Percentiles rank a stretch among this genome's conserved stretches.
Evolutionary conservation across 1,284 basidiomycete species (phyloP).

Genomic region (Caloboletus firmus): DNA sequence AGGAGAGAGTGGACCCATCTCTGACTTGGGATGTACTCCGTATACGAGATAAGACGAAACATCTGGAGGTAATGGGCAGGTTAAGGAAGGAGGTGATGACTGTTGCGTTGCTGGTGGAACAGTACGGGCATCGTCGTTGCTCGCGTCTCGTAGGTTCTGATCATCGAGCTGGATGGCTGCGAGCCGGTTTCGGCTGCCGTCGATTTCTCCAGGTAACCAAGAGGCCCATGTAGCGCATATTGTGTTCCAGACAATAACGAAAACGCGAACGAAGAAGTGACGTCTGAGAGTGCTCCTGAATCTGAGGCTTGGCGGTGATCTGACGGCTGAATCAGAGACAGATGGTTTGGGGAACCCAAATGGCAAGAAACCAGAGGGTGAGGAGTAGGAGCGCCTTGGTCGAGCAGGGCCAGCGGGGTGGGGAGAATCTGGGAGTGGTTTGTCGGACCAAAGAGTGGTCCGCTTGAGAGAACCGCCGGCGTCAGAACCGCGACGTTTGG

Average conservation of each 20-base stretch:
- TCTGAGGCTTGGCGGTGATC: conserved; percentile 29
- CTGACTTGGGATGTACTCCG: conserved; percentile 9
- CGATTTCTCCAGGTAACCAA: conserved; percentile 36
- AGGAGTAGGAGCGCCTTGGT: conserved; percentile 45
- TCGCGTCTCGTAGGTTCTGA: conserved; percentile 37
- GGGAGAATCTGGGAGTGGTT: conserved; percentile 43
- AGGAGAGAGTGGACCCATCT: conserved; percentile 23
- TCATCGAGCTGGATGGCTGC: conserved; percentile 19
- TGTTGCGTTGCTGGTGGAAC: conserved; percentile 16
- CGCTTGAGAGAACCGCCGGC: conserved; percentile 43
- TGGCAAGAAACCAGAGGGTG: conserved; percentile 37
- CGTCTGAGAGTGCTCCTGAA: conserved; percentile 43
- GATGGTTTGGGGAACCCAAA: conserved; percentile 33
- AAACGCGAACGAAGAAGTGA: conserved; percentile 52
- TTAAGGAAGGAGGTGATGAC: background rate
- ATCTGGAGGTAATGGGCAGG: conserved; percentile 7
- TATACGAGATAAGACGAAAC: conserved; percentile 1
- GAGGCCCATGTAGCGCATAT: conserved; percentile 49
- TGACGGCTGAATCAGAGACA: conserved; percentile 28
- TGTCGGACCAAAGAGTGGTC: conserved; percentile 58
- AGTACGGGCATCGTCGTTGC: conserved; percentile 39
- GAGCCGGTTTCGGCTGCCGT: conserved; percentile 15
- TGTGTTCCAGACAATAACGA: conserved; percentile 52
- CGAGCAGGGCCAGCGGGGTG: conserved; percentile 29
- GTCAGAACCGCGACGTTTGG: conserved; percentile 34